These are phyloP conservation scores for Scopulariopsis brevicaulis DNA, from an alignment of 2,329 filamentous ascomycete genomes.

Conservation along the genomic window DNA sequence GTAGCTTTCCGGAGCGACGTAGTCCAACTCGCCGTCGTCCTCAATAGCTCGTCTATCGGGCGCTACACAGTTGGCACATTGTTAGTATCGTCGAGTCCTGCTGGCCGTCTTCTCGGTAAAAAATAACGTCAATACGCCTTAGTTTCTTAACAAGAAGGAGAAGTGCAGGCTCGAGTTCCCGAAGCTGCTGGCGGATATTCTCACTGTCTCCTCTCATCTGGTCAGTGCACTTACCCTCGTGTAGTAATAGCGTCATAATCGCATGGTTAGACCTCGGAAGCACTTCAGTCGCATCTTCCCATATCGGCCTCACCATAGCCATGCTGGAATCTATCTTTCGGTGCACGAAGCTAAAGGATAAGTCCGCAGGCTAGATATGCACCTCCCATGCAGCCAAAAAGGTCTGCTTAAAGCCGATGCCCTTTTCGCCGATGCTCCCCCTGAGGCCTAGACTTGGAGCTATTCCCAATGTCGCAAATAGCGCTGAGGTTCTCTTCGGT, in stretches of 20 bases:
- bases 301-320: constrained; percentile 36
- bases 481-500: constrained; percentile 26
- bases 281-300: constrained; percentile 17
- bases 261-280: constrained; percentile 12
- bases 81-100: background rate
- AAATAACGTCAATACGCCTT: constrained; percentile 15
- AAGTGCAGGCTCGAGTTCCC: constrained; percentile 22
- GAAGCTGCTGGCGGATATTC: constrained; percentile 20
- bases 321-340: constrained; percentile 27
- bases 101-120: constrained; percentile 13
- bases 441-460: constrained; percentile 27
- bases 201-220: constrained; percentile 9
- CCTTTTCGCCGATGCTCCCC: constrained; percentile 38
- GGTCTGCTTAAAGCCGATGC: constrained; percentile 39
- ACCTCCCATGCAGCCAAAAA: constrained; percentile 33
- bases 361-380: constrained; percentile 29
- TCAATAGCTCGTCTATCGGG: background rate
- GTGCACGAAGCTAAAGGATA: constrained; percentile 31
- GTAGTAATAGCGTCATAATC: constrained; percentile 24
- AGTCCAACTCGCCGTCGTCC: background rate
- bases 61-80: background rate
- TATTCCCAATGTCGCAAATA: constrained; percentile 32
- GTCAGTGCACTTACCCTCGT: constrained; percentile 12
- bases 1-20: constrained; percentile 5
- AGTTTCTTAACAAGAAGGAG: constrained; percentile 31